Evolutionary conservation across 495 filamentous ascomycete species (phyloP).

Genomic region (Xylaria curta): DNA sequence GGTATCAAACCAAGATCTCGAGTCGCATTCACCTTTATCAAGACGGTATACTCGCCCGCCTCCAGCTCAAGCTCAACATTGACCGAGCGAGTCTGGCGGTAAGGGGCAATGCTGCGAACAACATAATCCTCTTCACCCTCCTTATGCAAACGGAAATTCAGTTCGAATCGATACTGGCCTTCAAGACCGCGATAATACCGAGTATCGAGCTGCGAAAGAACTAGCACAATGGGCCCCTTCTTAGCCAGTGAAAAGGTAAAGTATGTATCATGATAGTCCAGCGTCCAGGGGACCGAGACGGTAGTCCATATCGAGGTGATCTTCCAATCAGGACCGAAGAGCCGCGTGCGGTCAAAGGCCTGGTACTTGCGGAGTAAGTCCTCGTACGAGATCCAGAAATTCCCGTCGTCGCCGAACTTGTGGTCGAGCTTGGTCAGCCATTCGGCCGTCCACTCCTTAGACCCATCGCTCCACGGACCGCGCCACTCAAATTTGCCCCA

Average conservation of each 20-base stretch:
- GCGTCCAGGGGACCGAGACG: slow-evolving; percentile 82
- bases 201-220: slow-evolving; percentile 81
- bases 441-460: slow-evolving; percentile 88
- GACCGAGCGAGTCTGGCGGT: slow-evolving; percentile 76
- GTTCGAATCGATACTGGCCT: slow-evolving; percentile 79
- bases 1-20: slow-evolving; percentile 56
- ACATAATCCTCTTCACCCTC: slow-evolving; percentile 84
- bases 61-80: slow-evolving; percentile 84
- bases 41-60: slow-evolving; percentile 77
- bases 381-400: slow-evolving; percentile 71
- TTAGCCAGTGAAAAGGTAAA: slow-evolving; percentile 74
- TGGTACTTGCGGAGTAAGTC: slow-evolving; percentile 86
- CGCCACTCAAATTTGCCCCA: slow-evolving; percentile 89
- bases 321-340: slow-evolving; percentile 85
- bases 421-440: slow-evolving; percentile 83
- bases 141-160: slow-evolving; percentile 83
- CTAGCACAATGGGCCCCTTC: slow-evolving; percentile 74
- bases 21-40: slow-evolving; percentile 79
- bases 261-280: slow-evolving; percentile 83
- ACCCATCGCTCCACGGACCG: slow-evolving; percentile 85
- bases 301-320: slow-evolving; percentile 86
- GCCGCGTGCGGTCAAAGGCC: slow-evolving; percentile 83
- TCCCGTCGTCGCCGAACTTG: slow-evolving; percentile 88
- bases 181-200: slow-evolving; percentile 84
- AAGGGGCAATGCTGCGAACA: slow-evolving; percentile 74